phyloP scores from a whole-genome alignment of 2,329 filamentous ascomycete species.

The Pseudogymnoascus pannorum region DNA sequence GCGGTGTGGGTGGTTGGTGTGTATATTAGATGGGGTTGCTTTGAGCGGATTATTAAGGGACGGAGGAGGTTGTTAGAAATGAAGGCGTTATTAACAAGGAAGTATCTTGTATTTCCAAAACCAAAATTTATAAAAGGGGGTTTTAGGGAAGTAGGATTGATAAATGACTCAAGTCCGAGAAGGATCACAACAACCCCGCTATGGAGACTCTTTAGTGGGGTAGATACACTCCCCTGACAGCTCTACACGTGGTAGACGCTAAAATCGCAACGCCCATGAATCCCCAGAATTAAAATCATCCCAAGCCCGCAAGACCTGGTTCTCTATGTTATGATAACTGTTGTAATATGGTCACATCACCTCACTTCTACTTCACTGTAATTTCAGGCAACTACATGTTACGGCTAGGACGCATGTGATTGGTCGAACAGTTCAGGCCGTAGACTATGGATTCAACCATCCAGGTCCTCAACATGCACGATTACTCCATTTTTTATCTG shows the following conservation, averaged over 20 bases:
- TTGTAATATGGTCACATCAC: too few relatives aligned
- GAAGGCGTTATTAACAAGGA: not conserved
- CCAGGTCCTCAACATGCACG: too few relatives aligned
- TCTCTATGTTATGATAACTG: too few relatives aligned
- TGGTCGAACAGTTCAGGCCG: too few relatives aligned
- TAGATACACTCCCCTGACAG: not conserved
- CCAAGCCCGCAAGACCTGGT: too few relatives aligned
- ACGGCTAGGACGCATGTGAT: too few relatives aligned
- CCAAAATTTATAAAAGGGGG: not conserved
- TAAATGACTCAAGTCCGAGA: not conserved
- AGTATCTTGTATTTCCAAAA: not conserved
- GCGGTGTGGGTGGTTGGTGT: not conserved
- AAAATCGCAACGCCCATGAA: too few relatives aligned
- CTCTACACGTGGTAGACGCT: not conserved
- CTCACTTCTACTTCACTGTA: too few relatives aligned
- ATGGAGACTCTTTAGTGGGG: not conserved
- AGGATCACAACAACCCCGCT: not conserved
- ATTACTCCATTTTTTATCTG: too few relatives aligned
- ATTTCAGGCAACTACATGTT: too few relatives aligned
- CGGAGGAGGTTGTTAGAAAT: not conserved
- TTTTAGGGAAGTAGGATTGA: not conserved
- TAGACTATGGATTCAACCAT: too few relatives aligned
- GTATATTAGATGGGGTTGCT: not conserved
- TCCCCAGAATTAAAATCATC: too few relatives aligned
- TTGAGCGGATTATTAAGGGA: not conserved